Evolutionary conservation across 2,329 filamentous ascomycete genomes (phyloP).

Genomic region (Zopfia rhizophila): DNA sequence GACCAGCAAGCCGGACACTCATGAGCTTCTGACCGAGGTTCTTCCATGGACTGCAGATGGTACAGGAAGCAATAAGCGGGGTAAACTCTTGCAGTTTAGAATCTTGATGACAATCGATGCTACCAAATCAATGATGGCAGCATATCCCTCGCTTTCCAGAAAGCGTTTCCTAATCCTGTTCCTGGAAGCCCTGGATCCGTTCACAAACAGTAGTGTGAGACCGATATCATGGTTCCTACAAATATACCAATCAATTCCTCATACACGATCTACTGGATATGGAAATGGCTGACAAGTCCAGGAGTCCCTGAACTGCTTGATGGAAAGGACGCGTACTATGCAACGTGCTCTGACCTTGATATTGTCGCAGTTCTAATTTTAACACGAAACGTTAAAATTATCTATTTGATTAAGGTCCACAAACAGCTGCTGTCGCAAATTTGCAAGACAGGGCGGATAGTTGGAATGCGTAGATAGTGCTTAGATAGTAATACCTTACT

Average conservation of each 20-base stretch:
- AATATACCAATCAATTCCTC: constrained; percentile 17
- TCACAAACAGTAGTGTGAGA: constrained; percentile 12
- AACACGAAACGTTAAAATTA: no score
- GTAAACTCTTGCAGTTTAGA: constrained; percentile 75
- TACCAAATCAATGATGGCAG: constrained; percentile 73
- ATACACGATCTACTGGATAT: constrained; percentile 15
- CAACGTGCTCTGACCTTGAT: no score
- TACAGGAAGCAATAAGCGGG: constrained; percentile 81
- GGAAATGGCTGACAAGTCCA: constrained; percentile 11
- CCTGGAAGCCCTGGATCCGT: constrained; percentile 55
- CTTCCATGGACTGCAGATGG: constrained; percentile 82
- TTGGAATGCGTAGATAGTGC: no score
- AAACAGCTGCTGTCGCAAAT: no score
- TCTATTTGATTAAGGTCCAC: no score
- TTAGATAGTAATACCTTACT: no score
- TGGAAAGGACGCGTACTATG: constrained; percentile 16
- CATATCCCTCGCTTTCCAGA: constrained; percentile 69
- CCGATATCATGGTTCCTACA: constrained; percentile 15
- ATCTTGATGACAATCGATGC: constrained; percentile 88
- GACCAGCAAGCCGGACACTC: constrained; percentile 49
- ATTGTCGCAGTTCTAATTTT: no score
- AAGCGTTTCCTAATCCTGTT: constrained; percentile 63
- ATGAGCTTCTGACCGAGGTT: constrained; percentile 69
- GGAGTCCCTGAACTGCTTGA: constrained; percentile 9
- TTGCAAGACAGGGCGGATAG: no score